Evolutionary conservation across 306 rosid species (phyloP).

Genomic region (Mimosa pudica): DNA sequence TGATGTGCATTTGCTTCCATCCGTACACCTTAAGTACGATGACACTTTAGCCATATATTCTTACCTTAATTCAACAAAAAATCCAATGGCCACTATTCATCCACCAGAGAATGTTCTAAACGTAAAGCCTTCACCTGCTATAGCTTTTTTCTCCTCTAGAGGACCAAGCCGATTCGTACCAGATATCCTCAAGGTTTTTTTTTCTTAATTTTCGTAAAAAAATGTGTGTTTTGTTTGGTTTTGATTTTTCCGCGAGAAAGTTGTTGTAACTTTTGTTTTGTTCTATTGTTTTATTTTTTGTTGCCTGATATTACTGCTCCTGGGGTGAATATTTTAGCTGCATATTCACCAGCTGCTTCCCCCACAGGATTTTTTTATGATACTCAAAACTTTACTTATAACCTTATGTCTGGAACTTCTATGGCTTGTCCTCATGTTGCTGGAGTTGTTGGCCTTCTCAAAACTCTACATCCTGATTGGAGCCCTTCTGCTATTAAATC

Average conservation of each 20-base stretch:
- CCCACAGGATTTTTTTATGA: not conserved
- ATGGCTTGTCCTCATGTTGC: constrained; percentile 6
- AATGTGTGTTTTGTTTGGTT: no score
- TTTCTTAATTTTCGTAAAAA: not conserved
- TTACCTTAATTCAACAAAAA: not conserved
- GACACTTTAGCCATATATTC: not conserved
- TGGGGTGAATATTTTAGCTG: not conserved
- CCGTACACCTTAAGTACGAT: not conserved
- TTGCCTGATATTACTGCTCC: constrained; percentile 1
- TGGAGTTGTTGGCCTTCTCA: constrained; percentile 5
- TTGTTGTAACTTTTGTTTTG: not conserved
- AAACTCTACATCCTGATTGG: not conserved
- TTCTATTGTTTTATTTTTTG: not conserved
- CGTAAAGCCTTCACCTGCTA: not conserved
- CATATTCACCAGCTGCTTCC: not conserved
- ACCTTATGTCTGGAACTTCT: not conserved
- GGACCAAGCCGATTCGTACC: not conserved
- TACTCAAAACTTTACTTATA: not conserved
- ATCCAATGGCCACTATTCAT: not conserved
- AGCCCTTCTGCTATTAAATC: not conserved
- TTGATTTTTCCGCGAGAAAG: not conserved
- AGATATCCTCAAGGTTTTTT: not conserved
- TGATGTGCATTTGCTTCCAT: not conserved
- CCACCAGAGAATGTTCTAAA: not conserved
- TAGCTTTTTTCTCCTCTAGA: not conserved